Conservation (phyloP, 2,329 filamentous ascomycete species). For the Fusarium anthophilum region DNA sequence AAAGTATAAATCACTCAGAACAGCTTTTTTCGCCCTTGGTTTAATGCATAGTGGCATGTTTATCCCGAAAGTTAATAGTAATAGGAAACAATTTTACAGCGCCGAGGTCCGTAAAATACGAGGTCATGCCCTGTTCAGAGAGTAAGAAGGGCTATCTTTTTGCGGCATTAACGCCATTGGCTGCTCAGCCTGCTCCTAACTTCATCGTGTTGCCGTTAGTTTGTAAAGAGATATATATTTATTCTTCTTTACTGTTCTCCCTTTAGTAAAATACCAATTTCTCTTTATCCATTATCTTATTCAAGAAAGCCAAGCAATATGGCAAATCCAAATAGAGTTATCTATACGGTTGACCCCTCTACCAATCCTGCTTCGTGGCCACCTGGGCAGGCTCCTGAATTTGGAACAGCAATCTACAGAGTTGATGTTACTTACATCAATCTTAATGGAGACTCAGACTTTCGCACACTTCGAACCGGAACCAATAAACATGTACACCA, state of each 20-base stretch:
- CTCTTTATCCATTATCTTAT: background rate
- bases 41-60: too few relatives aligned
- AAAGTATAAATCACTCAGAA: too few relatives aligned
- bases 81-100: background rate
- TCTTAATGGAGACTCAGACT: background rate
- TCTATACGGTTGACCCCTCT: background rate
- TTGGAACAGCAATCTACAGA: background rate
- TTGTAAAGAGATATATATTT: background rate
- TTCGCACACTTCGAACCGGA: background rate
- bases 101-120: background rate
- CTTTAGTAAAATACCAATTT: background rate
- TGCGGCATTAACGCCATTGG: background rate
- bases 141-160: background rate
- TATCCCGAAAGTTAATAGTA: background rate
- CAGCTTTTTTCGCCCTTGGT: too few relatives aligned
- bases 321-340: background rate
- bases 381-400: background rate
- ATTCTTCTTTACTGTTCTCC: fast-evolving
- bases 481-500: background rate
- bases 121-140: background rate
- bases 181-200: background rate
- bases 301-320: background rate
- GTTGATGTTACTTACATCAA: background rate
- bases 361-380: background rate
- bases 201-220: fast-evolving